Percentiles rank a stretch among this genome's conserved stretches.
These are phyloP conservation scores for Diutina ranongensis DNA, from an alignment of 1,139 yeast genomes.

Conservation along the genomic window DNA sequence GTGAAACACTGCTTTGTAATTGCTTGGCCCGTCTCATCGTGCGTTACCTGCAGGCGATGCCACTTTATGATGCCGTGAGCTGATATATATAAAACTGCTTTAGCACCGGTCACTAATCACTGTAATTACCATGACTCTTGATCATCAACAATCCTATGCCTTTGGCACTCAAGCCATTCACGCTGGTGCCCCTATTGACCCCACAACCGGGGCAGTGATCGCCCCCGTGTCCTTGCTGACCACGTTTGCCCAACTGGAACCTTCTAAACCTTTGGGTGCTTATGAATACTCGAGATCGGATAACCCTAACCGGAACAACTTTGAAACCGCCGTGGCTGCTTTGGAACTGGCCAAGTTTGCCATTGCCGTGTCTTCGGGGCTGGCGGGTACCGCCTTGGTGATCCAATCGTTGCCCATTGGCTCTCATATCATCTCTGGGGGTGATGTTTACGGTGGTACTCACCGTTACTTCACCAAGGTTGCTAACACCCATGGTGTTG, in stretches of 20 bases:
- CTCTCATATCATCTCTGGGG: conserved; percentile 68
- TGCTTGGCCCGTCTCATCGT: neutral
- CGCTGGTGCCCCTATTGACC: conserved; percentile 68
- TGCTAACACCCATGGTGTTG: conserved; percentile 70
- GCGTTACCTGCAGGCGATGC: too few relatives aligned
- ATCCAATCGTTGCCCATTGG: conserved; percentile 65
- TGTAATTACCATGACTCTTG: conserved; percentile 1
- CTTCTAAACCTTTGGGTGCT: conserved; percentile 65
- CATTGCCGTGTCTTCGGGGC: conserved; percentile 74
- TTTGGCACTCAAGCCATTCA: conserved; percentile 82
- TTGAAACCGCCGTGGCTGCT: conserved; percentile 72
- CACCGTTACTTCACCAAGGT: conserved; percentile 86
- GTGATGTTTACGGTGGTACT: conserved; percentile 90
- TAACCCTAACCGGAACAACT: conserved; percentile 80
- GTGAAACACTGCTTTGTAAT: neutral
- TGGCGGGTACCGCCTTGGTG: conserved; percentile 75
- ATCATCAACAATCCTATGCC: conserved; percentile 16
- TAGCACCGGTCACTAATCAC: too few relatives aligned
- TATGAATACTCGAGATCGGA: conserved; percentile 84
- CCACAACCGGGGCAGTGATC: conserved; percentile 77
- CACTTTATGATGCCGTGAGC: too few relatives aligned
- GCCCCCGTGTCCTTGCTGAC: conserved; percentile 79
- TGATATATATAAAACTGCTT: neutral
- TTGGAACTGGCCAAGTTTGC: conserved; percentile 72
- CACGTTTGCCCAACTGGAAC: conserved; percentile 72